Evolutionary conservation across 108 stramenopile species (phyloP), one percentile per base, ranked within the genome.

Genomic region (Skeletonema costatum): DNA sequence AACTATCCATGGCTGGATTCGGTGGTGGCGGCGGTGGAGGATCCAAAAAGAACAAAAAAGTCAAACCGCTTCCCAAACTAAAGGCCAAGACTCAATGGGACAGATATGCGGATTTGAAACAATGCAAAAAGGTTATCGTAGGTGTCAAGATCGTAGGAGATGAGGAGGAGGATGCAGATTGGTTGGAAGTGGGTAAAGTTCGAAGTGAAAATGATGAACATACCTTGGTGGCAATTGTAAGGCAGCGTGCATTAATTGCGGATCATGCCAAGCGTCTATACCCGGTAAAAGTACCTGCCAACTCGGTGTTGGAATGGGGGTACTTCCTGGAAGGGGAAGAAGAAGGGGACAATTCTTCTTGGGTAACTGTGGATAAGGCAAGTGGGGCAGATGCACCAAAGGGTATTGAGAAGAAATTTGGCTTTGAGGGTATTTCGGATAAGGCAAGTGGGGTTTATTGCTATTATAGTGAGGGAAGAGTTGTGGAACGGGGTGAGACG

Each of bases 221-320:
- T 58, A 87, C 80, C 0, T 80, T 79, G 25, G 75, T 78, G 10
- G 87, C 93, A 5, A 81, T 94, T 39, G 89, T 84, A 0, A 67
- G n/a, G 68, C 93, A 94, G 76, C 74, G 93, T 19, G 89, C 86
- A 0, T 41, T 94, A 16, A 92, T 94, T 79, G 93, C 93, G 88
- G 53, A 56, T 10, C 93, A 94, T 71, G 87, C 88, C 35, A 88
- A 82, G 63, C 79, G 93, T 11, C 70, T 94, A 4, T 90, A 80
- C 71, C 90, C 90, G 5, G 64, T 92, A 2, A 76, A 92, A 69
- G 71, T 94, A 2, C 82, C 88, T n/a, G 14, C 85, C 33, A 89
- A 92, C 38, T 85, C 87, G 16, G 81, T 74, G 4, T 33, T 92
- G 8, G 87, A 89, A 50, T 94, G 93, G 93, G 93, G 77, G 17